Base-by-base conservation (phyloP, 352 stramenopile species). In the Thalassiosira livingstoniorum region DNA sequence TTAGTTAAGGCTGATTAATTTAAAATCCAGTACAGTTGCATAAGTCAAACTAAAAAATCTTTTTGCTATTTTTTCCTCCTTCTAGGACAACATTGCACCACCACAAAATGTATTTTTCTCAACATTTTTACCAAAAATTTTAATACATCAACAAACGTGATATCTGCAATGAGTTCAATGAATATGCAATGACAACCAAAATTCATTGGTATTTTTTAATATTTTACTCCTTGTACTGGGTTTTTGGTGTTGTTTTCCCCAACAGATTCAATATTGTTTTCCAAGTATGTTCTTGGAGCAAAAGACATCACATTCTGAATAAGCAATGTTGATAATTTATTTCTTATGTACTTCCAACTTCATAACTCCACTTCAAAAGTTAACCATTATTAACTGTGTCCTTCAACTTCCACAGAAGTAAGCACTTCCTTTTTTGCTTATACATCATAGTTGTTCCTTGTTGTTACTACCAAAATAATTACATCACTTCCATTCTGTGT, bases 91-190 rank as follows among this genome's bases (percentile, higher is more conserved):
- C 43, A 25, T 34, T 74, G 60, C 2, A 77, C 53, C 5, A 70
- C 87, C 0, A 29, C 39, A 51, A 90, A 85, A 10, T 5, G 4
- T 2, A 5, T 32, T 21, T 64, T 35, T 2, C 23, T 5, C 2
- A 35, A 5, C 4, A 64, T 27, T 37, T 15, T 81, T 5, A 67
- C 15, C 7, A n/a, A 89, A 47, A 87, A 85, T 21, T 68, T 43
- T 37, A 78, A 18, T 34, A 39, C 32, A 51, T 90, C 85, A 5
- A 87, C 67, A 47, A 75, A 82, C 55, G 83, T 80, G 18, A 89
- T 69, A 51, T 89, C 78, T 11, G 69, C 62, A 2, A 32, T 25
- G 31, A 82, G 13, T 25, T 10, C 51, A 11, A 82, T 64, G 21
- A 75, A 18, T 21, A 47, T 55, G 55, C 78, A 23, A 1, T 21